Conservation (phyloP, 2,329 filamentous ascomycete genomes). For the Fusarium torulosum region DNA sequence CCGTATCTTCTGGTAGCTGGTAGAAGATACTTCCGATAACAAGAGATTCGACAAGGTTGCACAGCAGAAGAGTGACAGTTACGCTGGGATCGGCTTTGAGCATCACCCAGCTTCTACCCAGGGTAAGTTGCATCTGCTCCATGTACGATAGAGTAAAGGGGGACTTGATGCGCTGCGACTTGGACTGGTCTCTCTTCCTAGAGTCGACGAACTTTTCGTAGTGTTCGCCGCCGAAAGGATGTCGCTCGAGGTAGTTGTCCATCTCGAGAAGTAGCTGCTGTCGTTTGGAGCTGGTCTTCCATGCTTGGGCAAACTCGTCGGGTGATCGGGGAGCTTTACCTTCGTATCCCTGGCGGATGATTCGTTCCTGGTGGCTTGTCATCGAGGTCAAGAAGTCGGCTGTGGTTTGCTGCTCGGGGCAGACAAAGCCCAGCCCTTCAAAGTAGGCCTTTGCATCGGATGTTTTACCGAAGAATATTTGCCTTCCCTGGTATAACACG, state of each 20-base stretch:
- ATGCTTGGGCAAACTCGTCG: constrained; percentile 54
- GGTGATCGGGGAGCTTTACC: constrained; percentile 51
- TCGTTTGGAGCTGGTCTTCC: constrained; percentile 48
- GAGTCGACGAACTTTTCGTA: constrained; percentile 45
- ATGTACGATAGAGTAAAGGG: constrained; percentile 40
- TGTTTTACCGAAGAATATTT: constrained; percentile 63
- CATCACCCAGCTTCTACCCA: constrained; percentile 41
- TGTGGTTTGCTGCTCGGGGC: constrained; percentile 68
- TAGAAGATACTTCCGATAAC: constrained; percentile 45
- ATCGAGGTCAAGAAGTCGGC: constrained; percentile 76
- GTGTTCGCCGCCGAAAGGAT: constrained; percentile 48
- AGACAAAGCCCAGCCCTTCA: constrained; percentile 67
- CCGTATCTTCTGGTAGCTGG: constrained; percentile 24
- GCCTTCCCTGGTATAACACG: constrained; percentile 75
- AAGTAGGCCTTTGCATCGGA: constrained; percentile 48
- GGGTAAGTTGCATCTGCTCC: constrained; percentile 37
- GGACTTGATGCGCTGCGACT: constrained; percentile 37
- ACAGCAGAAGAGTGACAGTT: constrained; percentile 36
- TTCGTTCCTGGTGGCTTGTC: constrained; percentile 55
- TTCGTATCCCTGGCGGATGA: constrained; percentile 51
- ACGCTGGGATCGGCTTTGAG: constrained; percentile 43
- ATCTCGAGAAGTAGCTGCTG: constrained; percentile 48
- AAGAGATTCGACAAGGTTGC: constrained; percentile 41
- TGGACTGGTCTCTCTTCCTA: constrained; percentile 43
- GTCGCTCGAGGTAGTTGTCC: constrained; percentile 47